Evolutionary conservation across 1,284 basidiomycete genomes (phyloP).

Genomic region (Cutaneotrichosporon arboriforme): DNA sequence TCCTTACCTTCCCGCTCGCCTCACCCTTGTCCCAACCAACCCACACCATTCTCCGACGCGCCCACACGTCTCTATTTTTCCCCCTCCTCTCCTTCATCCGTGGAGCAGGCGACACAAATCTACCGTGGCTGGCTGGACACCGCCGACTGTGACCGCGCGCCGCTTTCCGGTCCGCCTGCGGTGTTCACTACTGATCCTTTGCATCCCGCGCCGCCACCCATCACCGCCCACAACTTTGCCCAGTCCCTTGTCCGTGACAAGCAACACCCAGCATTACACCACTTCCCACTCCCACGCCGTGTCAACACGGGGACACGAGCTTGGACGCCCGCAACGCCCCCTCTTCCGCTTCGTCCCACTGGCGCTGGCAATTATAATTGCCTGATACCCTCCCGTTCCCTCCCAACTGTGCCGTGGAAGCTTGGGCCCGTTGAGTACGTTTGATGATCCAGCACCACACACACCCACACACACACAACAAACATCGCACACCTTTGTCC

Average conservation of each 20-base stretch:
- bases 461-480: no score
- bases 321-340: neutral
- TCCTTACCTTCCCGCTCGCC: no score
- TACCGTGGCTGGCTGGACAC: no score
- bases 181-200: neutral
- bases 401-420: neutral
- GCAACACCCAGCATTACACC: neutral
- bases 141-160: no score
- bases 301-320: slow-evolving; percentile 1
- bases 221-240: neutral
- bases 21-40: no score
- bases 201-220: neutral
- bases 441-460: neutral
- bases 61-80: no score
- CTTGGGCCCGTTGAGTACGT: neutral
- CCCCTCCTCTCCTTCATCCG: no score
- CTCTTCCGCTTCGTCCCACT: neutral
- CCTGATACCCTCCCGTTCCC: slow-evolving; percentile 1
- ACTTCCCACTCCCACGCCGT: neutral
- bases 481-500: no score
- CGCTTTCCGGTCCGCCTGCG: no score
- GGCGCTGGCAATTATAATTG: neutral
- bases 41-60: no score
- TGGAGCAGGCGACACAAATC: no score
- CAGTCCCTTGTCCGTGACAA: neutral